Base-by-base conservation (phyloP, 768 basidiomycete species). In the Paxillus ammoniavirescens region DNA sequence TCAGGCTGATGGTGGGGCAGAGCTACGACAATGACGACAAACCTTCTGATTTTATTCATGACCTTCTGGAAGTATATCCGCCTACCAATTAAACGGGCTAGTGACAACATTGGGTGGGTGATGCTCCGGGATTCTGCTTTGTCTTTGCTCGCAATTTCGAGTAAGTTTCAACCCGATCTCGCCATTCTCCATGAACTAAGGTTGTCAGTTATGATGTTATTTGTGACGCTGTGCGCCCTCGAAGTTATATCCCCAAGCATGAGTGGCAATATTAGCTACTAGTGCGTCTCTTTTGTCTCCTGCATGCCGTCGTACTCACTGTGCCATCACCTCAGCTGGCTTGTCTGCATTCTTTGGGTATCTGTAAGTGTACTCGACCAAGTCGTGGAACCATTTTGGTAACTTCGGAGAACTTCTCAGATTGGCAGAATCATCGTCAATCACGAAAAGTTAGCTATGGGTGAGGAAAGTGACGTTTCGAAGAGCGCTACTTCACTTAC, bases 261-360 rank as follows among this genome's bases (percentile, higher is more conserved):
- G 53, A 50, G 51, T 8, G 57, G 59, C n/a, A 67, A 67, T 26
- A 43, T 66, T 1, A 49, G 52, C 1, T 66, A 61, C 46, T 57
- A 61, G 65, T 63, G 33, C 18, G 65, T 56, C 9, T 36, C 15
- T 45, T n/a, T 17, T 8, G 13, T 26, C 26, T 36, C 52, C 26
- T 12, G 49, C 33, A 3, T 7, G 35, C 36, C 12, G 3, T 43
- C n/a, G 10, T 13, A 6, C 28, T 38, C 6, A 46, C n/a, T 28
- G 28, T 35, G 18, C 5, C 17, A 12, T 50, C n/a, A 12, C 31
- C 8, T n/a, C 45, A 65, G 64, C 38, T 62, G 63, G 63, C 44
- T 65, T 2, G 50, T 62, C 10, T 50, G 40, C 26, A 15, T 52
- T 17, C 56, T 65, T 17, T 65, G 58, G 53, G 8, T 58, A 23